Conservation (phyloP, 1,139 yeast genomes). For the Yamadazyma spencermartinsiae region DNA sequence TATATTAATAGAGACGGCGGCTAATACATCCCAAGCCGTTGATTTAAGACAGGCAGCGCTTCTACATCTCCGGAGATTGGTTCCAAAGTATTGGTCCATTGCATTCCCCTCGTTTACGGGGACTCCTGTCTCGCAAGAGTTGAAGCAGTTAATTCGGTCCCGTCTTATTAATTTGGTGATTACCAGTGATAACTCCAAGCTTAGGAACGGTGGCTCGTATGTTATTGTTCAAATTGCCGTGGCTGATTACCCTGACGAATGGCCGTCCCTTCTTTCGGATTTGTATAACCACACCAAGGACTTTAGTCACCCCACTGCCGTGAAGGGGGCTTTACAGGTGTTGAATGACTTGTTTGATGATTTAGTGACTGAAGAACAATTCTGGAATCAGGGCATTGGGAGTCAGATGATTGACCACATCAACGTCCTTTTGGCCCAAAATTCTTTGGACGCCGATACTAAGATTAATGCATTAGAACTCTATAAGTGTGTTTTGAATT, state of each 20-base stretch:
- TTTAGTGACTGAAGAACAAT: conserved; percentile 80
- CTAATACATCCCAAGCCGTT: conserved; percentile 19
- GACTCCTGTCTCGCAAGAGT: conserved; percentile 56
- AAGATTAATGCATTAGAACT: conserved; percentile 53
- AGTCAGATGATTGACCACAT: conserved; percentile 50
- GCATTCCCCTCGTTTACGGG: conserved; percentile 79
- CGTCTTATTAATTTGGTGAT: conserved; percentile 55
- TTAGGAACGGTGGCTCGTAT: conserved; percentile 68
- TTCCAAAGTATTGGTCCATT: conserved; percentile 80
- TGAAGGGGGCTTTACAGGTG: conserved; percentile 69
- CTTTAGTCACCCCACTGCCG: conserved; percentile 24
- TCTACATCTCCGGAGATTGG: conserved; percentile 65
- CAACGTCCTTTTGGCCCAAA: conserved; percentile 36
- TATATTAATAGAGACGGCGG: conserved; percentile 28
- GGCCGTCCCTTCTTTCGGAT: conserved; percentile 70
- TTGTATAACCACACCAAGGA: conserved; percentile 44
- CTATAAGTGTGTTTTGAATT: conserved; percentile 52
- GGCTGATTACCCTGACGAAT: conserved; percentile 92
- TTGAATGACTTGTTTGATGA: conserved; percentile 84
- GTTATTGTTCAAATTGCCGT: conserved; percentile 84
- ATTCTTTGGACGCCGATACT: conserved; percentile 29
- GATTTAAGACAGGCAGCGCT: conserved; percentile 65
- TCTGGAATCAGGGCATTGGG: conserved; percentile 75
- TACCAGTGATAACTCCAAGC: conserved; percentile 53
- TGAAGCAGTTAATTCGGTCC: conserved; percentile 51